phyloP scores from a whole-genome alignment of 2,329 filamentous ascomycete species.

The Fusarium sp. region DNA sequence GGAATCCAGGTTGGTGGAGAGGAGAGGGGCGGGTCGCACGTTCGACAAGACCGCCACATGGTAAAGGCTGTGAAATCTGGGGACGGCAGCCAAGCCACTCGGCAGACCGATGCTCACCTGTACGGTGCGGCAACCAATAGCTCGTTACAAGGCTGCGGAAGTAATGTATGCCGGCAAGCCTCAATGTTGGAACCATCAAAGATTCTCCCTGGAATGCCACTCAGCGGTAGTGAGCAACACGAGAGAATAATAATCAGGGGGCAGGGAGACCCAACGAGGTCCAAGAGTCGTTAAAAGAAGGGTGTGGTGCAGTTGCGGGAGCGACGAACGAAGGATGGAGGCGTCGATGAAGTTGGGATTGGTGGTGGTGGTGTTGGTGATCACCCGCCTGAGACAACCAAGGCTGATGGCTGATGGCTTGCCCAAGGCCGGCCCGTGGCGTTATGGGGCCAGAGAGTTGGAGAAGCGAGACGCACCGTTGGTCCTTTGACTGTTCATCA shows the following conservation, averaged over 20 bases:
- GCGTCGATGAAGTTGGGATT: slow-evolving; percentile 34
- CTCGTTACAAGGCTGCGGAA: slow-evolving; percentile 16
- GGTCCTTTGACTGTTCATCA: background rate
- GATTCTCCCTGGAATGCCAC: slow-evolving; percentile 10
- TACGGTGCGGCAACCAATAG: slow-evolving; percentile 19
- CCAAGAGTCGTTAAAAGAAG: slow-evolving; percentile 19
- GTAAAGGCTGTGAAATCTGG: slow-evolving; percentile 36
- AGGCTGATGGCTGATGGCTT: slow-evolving; percentile 32
- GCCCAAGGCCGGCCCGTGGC: slow-evolving; percentile 31
- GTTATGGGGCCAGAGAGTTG: slow-evolving; percentile 21
- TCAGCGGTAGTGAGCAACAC: slow-evolving; percentile 38
- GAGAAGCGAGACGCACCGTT: slow-evolving; percentile 4
- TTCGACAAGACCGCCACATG: slow-evolving; percentile 39
- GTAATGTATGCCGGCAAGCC: slow-evolving; percentile 3
- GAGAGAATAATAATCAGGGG: slow-evolving; percentile 18
- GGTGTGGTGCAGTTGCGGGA: slow-evolving; percentile 32
- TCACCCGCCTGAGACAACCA: slow-evolving; percentile 45
- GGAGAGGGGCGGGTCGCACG: slow-evolving; percentile 30
- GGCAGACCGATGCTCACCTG: slow-evolving; percentile 11
- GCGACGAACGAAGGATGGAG: slow-evolving; percentile 34
- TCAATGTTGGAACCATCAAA: slow-evolving; percentile 1
- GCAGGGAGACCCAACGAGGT: slow-evolving; percentile 12
- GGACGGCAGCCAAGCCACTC: slow-evolving; percentile 39
- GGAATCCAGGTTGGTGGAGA: slow-evolving; percentile 31
- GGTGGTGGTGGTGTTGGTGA: slow-evolving; percentile 39